These are phyloP conservation scores for Melaleuca quinquenervia DNA, from an alignment of 345 rosid genomes.

Conservation along the genomic window DNA sequence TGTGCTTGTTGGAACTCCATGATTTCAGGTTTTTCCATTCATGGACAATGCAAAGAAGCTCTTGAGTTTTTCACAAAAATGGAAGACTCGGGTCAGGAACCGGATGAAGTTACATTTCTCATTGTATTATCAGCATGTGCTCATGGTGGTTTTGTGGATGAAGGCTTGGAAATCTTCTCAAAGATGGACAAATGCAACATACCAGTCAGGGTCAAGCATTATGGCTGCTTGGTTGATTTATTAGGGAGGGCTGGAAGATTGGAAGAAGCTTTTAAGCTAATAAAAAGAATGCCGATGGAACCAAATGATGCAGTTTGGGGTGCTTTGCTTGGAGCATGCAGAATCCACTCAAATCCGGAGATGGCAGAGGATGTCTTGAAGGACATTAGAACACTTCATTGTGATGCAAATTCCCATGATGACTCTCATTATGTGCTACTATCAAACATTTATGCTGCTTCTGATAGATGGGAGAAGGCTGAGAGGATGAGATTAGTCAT, in stretches of 20 bases:
- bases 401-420: conserved; percentile 7
- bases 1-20: conserved; percentile 66
- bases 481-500: conserved; percentile 36
- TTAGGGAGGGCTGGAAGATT: conserved; percentile 59
- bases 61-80: conserved; percentile 43
- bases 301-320: conserved; percentile 68
- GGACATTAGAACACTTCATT: conserved; percentile 12
- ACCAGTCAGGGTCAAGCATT: conserved; percentile 42
- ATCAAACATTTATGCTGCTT: conserved; percentile 59
- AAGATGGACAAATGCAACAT: conserved; percentile 39
- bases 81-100: conserved; percentile 34
- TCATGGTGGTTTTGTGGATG: conserved; percentile 52
- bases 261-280: conserved; percentile 46
- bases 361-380: conserved; percentile 37
- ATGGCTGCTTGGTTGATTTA: conserved; percentile 66
- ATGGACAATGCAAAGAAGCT: conserved; percentile 54
- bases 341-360: conserved; percentile 35
- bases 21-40: conserved; percentile 52
- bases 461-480: conserved; percentile 53
- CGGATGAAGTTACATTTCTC: conserved; percentile 51
- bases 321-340: conserved; percentile 65
- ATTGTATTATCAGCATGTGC: conserved; percentile 59
- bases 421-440: conserved; percentile 37
- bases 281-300: conserved; percentile 50
- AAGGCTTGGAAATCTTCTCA: conserved; percentile 53